Base-by-base conservation (phyloP, 2,329 filamentous ascomycete species). In the Polytolypa hystricis region DNA sequence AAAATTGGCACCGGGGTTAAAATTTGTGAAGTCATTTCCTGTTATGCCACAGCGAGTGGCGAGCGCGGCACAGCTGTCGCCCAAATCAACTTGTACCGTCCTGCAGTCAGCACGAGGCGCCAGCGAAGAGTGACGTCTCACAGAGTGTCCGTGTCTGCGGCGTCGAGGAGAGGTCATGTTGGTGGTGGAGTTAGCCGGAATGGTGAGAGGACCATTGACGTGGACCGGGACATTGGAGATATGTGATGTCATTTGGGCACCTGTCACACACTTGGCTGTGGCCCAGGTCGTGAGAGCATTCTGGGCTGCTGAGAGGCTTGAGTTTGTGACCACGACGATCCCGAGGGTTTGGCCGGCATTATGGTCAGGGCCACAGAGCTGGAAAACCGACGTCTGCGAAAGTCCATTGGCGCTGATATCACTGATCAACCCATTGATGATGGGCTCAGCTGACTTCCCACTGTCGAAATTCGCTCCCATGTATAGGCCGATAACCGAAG, bases 11-110 rank as follows among this genome's bases (percentile, higher is more conserved):
- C 12, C 39, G 10, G 42, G 35, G 41, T 69, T 68, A 42, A 56
- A 64, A 35, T 57, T 56, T 12, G 42, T 54, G 23, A 69, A 60
- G 28, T 66, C 50, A 6, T 46, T 32, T 2, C 44, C 41, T 0
- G 57, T 55, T 9, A 69, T 61, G 4, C 58, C 55, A 37, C 65
- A 69, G 21, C 50, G 47, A 4, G 44, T 34, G 0, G 61, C 62
- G 0, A 69, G 46, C 0, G 54, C 41, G 0, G 39, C 49, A 30
- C 65, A 68, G 26, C 48, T 43, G 34, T 67, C 61, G 2, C 57
- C 58, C 0, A 47, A 45, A 2, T 44, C 45, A 8, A 64, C 59
- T 25, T 60, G 47, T 8, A 51, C 44, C 23, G 9, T 11, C 9
- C 19, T 6, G 16, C 32, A 34, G 4, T 12, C 16, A 2, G 18